Conservation (phyloP, 768 basidiomycete genomes). For the Kwoniella dejecticola region DNA sequence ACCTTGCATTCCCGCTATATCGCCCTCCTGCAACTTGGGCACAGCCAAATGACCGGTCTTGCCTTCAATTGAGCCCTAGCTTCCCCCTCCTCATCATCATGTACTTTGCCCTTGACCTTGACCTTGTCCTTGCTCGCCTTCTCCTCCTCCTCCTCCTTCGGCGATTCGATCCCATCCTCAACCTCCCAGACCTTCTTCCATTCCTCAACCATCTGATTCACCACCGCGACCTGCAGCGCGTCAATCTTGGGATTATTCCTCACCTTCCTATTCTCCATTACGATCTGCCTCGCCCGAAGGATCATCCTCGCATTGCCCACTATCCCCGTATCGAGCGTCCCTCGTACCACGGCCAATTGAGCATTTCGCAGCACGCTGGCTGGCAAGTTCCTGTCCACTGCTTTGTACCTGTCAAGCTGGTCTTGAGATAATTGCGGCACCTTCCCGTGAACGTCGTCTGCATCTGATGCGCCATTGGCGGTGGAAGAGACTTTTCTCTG, state of each 20-base stretch:
- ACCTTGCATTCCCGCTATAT: background rate
- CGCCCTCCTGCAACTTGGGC: conserved; percentile 15
- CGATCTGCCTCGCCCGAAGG: conserved; percentile 27
- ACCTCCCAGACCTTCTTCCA: background rate
- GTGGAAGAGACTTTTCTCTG: too few species aligned
- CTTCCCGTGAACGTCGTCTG: background rate
- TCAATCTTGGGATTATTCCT: background rate
- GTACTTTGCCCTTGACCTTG: background rate
- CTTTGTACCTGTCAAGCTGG: background rate
- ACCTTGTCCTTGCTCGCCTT: background rate
- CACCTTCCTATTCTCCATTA: conserved; percentile 3
- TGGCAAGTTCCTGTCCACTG: background rate
- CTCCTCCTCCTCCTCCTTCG: background rate
- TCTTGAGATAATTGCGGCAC: background rate
- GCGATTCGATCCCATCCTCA: too few species aligned
- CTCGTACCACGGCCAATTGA: conserved; percentile 21
- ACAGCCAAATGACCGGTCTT: conserved; percentile 17
- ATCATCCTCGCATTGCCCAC: conserved; percentile 29
- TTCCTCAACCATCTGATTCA: background rate
- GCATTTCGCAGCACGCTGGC: conserved; percentile 11
- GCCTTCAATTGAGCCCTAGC: too few species aligned
- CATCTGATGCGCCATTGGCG: too few species aligned
- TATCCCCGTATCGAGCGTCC: conserved; percentile 18
- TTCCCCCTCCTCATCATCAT: background rate
- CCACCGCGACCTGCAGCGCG: background rate